phyloP scores from a whole-genome alignment of 305 asterid species.

The Fraxinus baroniana region DNA sequence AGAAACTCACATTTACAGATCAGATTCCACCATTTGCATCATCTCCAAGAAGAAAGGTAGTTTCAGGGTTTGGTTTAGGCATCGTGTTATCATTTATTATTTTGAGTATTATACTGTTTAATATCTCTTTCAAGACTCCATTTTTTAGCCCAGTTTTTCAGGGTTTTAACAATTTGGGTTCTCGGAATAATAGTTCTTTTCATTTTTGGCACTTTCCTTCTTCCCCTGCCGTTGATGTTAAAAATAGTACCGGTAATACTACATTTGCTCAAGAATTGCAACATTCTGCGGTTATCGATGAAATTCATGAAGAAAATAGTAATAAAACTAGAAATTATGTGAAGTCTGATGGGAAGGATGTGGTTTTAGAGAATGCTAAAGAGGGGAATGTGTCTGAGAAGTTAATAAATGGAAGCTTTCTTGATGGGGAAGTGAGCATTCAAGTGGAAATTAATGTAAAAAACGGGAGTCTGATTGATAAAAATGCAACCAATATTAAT shows the following conservation, averaged over 20 bases:
- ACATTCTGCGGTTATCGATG: conserved; percentile 19
- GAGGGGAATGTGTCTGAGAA: conserved; percentile 35
- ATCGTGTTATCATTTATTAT: conserved; percentile 48
- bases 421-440: conserved; percentile 22
- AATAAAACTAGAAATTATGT: conserved; percentile 23
- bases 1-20: conserved; percentile 49
- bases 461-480: conserved; percentile 26
- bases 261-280: conserved; percentile 17
- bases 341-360: conserved; percentile 27
- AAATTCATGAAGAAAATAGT: conserved; percentile 34
- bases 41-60: conserved; percentile 51
- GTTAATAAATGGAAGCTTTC: conserved; percentile 28
- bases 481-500: conserved; percentile 24
- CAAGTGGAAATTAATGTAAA: conserved; percentile 20
- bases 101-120: conserved; percentile 41
- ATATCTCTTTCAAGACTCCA: conserved; percentile 49
- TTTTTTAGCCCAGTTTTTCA: conserved; percentile 45
- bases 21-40: conserved; percentile 39
- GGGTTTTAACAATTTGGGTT: conserved; percentile 41
- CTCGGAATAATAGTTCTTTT: conserved; percentile 26
- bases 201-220: conserved; percentile 46
- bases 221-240: conserved; percentile 17
- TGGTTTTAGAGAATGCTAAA: conserved; percentile 29
- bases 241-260: conserved; percentile 24
- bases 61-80: conserved; percentile 61